Conservation (phyloP, 768 basidiomycete species). For the Boletellus sp. region DNA sequence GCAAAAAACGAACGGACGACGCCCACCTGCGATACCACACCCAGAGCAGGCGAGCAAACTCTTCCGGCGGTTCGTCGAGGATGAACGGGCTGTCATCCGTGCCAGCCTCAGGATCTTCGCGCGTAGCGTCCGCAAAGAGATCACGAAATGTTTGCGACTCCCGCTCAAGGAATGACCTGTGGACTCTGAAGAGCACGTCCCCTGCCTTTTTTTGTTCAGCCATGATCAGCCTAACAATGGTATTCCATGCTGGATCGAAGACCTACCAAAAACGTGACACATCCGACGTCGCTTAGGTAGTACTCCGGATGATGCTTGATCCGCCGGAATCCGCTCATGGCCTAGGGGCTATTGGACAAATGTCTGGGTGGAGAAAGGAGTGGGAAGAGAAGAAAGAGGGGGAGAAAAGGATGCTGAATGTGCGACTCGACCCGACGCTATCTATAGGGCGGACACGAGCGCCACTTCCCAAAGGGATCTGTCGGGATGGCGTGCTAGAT, state of each 20-base stretch:
- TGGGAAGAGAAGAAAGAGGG: no score
- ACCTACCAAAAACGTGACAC: constrained; percentile 17
- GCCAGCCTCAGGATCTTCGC: constrained; percentile 28
- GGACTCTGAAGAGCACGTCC: constrained; percentile 47
- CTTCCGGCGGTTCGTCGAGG: constrained; percentile 39
- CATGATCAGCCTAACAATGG: constrained; percentile 6
- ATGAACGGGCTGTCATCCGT: constrained; percentile 39
- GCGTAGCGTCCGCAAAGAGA: constrained; percentile 29
- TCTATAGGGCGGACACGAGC: constrained; percentile 15
- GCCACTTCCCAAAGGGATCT: constrained; percentile 18
- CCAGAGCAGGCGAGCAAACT: constrained; percentile 53
- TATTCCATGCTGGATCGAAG: not conserved
- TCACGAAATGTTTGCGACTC: constrained; percentile 48
- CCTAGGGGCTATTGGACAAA: no score
- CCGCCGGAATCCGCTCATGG: no score
- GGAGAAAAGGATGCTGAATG: not conserved
- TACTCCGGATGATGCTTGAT: constrained; percentile 6
- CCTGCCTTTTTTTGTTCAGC: constrained; percentile 41
- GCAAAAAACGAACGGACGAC: no score
- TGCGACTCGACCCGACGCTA: constrained; percentile 9
- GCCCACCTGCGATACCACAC: constrained; percentile 56
- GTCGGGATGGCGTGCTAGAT: constrained; percentile 7
- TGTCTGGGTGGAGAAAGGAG: not conserved
- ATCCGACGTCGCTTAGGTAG: constrained; percentile 11
- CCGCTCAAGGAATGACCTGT: constrained; percentile 54